Base-by-base conservation (phyloP, 2,329 filamentous ascomycete genomes). In the Fusarium sp. region DNA sequence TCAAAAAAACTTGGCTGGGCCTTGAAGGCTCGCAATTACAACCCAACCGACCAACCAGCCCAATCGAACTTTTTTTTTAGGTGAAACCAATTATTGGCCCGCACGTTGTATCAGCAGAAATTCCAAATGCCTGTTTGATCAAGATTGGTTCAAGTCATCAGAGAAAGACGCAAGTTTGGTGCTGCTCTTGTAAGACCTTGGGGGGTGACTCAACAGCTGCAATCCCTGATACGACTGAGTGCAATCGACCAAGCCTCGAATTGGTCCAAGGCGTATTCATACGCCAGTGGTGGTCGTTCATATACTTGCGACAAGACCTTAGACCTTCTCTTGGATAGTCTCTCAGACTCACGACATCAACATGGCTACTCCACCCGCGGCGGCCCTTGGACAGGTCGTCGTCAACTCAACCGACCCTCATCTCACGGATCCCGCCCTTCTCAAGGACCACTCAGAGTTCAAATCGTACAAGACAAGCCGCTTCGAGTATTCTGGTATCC, bases 371-470 rank as follows among this genome's bases (percentile, higher is more conserved):
- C 49, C 59, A 56, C 59, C 53, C 29, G 41, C 56, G 45, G 56
- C 44, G 42, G 46, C 54, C 59, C 42, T 66, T 39, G 55, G 66
- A 27, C 64, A 55, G 66, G 65, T 67, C 43, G 57, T 50, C 54
- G 53, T 53, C 51, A 57, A 67, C 54, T 66, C 71, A 45, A 70
- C 70, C 39, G 74, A 78, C 66, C 71, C 85, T 67, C 76, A 80
- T 54, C 69, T 78, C 35, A 88, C 86, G 21, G 93, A 97, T 70
- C 92, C 93, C 27, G 82, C 87, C n/a, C 82, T 97, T 11, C 81
- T 98, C 57, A 89, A 83, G 73, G 90, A 93, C 67, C 84, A 94
- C 74, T 93, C 91, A 13, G 82, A 84, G 35, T 82, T 89, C 66
- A 84, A 84, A 70, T 82, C 87, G 6, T 96, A 93, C 74, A 87